Base-by-base conservation (phyloP, 139 green algal genomes). In the Astrephomene gubernaculifera region DNA sequence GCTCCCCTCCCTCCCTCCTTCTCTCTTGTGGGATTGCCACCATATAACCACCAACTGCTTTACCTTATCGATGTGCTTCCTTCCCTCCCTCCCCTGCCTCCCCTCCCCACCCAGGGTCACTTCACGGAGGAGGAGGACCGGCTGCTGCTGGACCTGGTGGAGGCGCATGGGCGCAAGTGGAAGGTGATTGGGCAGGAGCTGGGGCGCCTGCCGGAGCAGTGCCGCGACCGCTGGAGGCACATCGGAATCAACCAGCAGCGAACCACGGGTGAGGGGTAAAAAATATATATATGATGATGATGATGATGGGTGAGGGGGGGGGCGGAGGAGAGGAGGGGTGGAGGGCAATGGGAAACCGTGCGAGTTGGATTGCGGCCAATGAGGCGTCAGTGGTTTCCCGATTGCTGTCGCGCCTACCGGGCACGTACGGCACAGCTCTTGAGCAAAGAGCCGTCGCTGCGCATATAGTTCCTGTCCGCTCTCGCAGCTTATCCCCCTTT, bases 71-170 rank as follows among this genome's bases (percentile, higher is more conserved):
- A n/a, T 67, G 21, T 29, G 21, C 60, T 67, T 4, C 60, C 25
- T 67, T 29, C 21, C 21, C 25, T n/a, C 25, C 8, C 25, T 57
- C 64, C 5, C 3, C 64, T 38, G 2, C 64, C 64, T 1, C 64
- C 10, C 3, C 36, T 44, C 49, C 5, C 60, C 4, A n/a, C 75
- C n/a, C 90, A 95, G 89, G 94, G 93, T 33, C 63, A 68, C 19
- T 96, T 92, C 89, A 93, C 44, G 2, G 19, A 64, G 0, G 89
- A 94, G 31, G 92, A 97, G 76, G 90, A 93, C 49, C 54, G 31
- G 14, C 61, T 70, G 64, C 91, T 97, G 80, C 75, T 75, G 43
- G 44, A 86, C 57, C 78, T 95, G 76, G 92, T 95, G 52, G 44
- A 69, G 17, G 82, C 79, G 61, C 73, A 88, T 31, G 94, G 93